Evolutionary conservation across 306 rosid species (phyloP).

Genomic region (Acmispon strigosus): DNA sequence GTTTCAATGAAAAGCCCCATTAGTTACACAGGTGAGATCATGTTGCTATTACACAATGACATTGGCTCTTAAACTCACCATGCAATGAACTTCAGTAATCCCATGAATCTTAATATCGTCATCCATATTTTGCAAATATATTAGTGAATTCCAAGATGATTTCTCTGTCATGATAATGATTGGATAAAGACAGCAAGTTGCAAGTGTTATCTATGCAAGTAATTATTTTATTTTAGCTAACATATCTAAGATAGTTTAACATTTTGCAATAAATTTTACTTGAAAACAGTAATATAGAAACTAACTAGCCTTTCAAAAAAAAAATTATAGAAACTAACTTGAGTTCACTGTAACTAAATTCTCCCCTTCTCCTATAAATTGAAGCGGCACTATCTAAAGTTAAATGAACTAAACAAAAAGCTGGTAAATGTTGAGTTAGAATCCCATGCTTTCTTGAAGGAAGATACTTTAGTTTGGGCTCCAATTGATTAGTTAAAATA

Average conservation of each 20-base stretch:
- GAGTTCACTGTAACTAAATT: too few species aligned
- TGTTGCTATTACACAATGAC: conserved; percentile 48
- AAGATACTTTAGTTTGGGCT: conserved; percentile 12
- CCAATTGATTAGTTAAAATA: conserved; percentile 11
- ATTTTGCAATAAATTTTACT: background rate
- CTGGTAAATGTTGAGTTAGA: background rate
- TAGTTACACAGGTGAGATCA: conserved; percentile 48
- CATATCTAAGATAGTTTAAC: background rate
- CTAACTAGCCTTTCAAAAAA: too few species aligned
- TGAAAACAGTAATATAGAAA: background rate
- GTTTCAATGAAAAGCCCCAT: conserved; percentile 40
- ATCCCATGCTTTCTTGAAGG: conserved; percentile 14
- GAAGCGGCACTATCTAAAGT: background rate
- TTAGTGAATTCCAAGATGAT: conserved; percentile 19
- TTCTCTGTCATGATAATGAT: conserved; percentile 28
- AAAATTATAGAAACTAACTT: background rate
- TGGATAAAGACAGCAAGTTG: conserved; percentile 21
- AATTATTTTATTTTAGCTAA: background rate
- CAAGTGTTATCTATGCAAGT: background rate
- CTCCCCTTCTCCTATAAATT: too few species aligned
- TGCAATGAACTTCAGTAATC: conserved; percentile 33
- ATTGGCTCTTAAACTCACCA: conserved; percentile 39
- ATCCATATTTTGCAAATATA: conserved; percentile 17
- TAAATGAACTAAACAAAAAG: background rate
- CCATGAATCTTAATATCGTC: conserved; percentile 22